Evolutionary conservation across 768 basidiomycete genomes (phyloP).

Genomic region (Dictyophora rubrovolvata): DNA sequence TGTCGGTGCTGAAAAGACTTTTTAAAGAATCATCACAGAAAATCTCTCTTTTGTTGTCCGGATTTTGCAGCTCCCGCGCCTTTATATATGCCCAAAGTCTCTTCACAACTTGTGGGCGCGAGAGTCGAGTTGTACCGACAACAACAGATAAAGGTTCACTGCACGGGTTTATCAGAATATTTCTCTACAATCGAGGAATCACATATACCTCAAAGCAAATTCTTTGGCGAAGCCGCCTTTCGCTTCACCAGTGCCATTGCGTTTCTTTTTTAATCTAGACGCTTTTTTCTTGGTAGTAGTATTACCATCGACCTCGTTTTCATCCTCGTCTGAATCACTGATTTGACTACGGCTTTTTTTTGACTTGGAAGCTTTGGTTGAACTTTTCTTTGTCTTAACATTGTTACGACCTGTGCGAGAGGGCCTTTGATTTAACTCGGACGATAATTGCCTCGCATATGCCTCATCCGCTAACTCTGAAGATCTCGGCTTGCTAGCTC

Average conservation of each 20-base stretch:
- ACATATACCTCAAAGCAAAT: constrained; percentile 54
- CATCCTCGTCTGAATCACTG: constrained; percentile 40
- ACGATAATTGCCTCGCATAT: constrained; percentile 60
- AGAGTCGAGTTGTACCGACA: constrained; percentile 55
- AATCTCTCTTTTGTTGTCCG: constrained; percentile 73
- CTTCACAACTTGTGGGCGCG: constrained; percentile 87
- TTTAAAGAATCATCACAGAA: constrained; percentile 65
- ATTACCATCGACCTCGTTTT: constrained; percentile 36
- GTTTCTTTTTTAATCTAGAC: constrained; percentile 18
- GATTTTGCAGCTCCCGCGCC: constrained; percentile 72
- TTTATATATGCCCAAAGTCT: constrained; percentile 87
- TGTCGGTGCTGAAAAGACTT: constrained; percentile 66
- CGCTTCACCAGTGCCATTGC: constrained; percentile 34
- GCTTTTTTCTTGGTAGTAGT: constrained; percentile 30
- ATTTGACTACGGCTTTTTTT: constrained; percentile 46
- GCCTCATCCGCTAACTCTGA: constrained; percentile 54
- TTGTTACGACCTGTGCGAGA: constrained; percentile 27
- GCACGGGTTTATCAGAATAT: neutral
- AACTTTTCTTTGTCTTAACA: constrained; percentile 18
- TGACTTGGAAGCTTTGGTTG: constrained; percentile 33
- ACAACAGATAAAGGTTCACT: constrained; percentile 70
- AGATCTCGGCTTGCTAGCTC: constrained; percentile 32
- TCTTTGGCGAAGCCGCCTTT: constrained; percentile 75
- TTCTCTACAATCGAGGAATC: neutral
- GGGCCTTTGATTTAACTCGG: constrained; percentile 57